A percentile compares a stretch with the other conserved stretches of the same genome.
phyloP scores from a whole-genome alignment of 1,284 basidiomycete species.

The Papiliotrema nemorosa region DNA sequence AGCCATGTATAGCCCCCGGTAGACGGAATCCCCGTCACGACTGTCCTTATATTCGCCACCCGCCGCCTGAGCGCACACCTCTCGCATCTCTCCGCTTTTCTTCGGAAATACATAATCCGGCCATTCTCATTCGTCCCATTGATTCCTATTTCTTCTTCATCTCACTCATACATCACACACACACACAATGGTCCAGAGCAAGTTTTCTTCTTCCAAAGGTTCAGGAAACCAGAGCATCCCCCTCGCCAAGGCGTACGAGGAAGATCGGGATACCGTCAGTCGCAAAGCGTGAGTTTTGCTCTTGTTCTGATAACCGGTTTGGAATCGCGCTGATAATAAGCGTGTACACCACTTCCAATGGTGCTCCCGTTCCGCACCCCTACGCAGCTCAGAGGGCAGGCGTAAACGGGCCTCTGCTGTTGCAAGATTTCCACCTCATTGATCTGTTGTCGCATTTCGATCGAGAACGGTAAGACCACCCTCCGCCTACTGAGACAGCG shows the following conservation, averaged over 20 bases:
- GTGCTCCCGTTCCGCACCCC: constrained; percentile 60
- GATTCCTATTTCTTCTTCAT: no score
- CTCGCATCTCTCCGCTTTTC: no score
- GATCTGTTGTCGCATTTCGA: constrained; percentile 87
- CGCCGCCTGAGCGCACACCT: no score
- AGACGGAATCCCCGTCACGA: no score
- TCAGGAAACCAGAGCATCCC: background rate
- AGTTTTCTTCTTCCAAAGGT: no score
- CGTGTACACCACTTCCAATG: constrained; percentile 78
- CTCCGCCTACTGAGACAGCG: background rate
- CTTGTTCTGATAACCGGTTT: background rate
- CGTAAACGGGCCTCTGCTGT: constrained; percentile 69
- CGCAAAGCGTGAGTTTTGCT: constrained; percentile 19
- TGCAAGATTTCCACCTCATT: constrained; percentile 88
- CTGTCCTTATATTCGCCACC: no score
- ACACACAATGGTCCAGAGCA: no score
- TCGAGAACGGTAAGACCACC: constrained; percentile 62
- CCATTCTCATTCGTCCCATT: no score
- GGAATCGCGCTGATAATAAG: constrained; percentile 7
- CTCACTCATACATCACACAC: no score
- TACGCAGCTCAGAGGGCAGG: constrained; percentile 74
- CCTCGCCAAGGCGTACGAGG: constrained; percentile 17
- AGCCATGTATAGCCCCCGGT: no score
- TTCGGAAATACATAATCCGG: no score
- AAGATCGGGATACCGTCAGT: constrained; percentile 24